Base-by-base conservation (phyloP, 208 protist species). In the Herpetomonas tarakana region DNA sequence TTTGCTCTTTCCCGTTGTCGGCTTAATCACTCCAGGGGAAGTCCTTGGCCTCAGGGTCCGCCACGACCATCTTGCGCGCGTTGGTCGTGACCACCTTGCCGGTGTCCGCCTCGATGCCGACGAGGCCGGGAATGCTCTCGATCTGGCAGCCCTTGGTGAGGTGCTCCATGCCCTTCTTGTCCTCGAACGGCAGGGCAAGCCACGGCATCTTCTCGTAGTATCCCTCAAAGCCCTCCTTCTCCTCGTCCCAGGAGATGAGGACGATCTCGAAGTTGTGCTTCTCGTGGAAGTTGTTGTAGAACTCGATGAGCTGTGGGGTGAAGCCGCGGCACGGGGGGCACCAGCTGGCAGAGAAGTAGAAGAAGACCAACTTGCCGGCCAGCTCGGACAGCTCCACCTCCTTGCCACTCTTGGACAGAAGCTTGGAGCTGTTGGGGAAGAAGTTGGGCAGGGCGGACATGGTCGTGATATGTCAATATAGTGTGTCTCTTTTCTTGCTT, bases 341-440 rank as follows among this genome's bases (percentile, higher is more conserved):
- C 93, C 93, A 97, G 63, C 90, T 92, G 28, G 93, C 93, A 27
- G 80, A 88, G 70, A 96, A 97, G 75, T 97, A 97, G 65, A 94
- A 81, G 51, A 91, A 86, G 0, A 91, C 74, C 1, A 68, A 74
- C 71, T 94, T 88, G 3, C 76, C 78, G 26, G 78, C 55, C 47
- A 91, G 58, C 28, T 64, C 55, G 7, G 53, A 22, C 1, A 72
- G 53, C 3, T 62, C 19, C 3, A 88, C 66, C 11, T 83, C 60
- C 0, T 51, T 62, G 19, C 70, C 74, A 3, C 55, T 50, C 35
- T 86, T 77, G 54, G 68, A 71, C 27, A 82, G 28, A 44, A 92
- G 58, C 54, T 75, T 81, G 0, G 64, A 29, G 26, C 52, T 60
- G 72, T 78, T 66, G 11, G 80, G 76, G 27, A 91, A 56, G 52